Conservation (phyloP, 1,284 basidiomycete genomes). For the Retiboletus flavoniger region DNA sequence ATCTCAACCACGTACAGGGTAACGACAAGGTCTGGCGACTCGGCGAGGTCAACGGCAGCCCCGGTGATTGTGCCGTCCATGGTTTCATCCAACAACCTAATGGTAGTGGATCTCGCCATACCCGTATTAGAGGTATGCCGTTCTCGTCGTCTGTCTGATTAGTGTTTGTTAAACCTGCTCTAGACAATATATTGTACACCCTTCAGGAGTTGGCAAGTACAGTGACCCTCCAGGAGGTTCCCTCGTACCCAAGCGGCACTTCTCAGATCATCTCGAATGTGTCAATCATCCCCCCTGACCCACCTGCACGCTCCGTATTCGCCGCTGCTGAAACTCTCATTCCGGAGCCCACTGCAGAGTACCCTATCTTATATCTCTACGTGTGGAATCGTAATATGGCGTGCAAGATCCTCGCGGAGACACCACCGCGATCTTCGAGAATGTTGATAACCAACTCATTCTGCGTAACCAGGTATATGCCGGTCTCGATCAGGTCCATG, state of each 20-base stretch:
- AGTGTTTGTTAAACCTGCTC: background rate
- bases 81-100: conserved; percentile 61
- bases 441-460: conserved; percentile 41
- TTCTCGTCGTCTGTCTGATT: background rate
- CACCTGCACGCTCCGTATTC: conserved; percentile 47
- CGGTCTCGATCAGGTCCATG: conserved; percentile 59
- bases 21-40: conserved; percentile 66
- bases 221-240: conserved; percentile 59
- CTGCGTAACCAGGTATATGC: conserved; percentile 58
- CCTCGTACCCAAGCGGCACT: conserved; percentile 46
- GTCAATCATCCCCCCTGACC: conserved; percentile 54
- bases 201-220: conserved; percentile 65
- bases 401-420: conserved; percentile 53
- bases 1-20: conserved; percentile 41
- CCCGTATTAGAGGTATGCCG: conserved; percentile 14
- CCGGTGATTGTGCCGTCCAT: conserved; percentile 52
- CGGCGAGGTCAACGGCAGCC: conserved; percentile 34
- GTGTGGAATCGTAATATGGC: conserved; percentile 64
- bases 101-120: conserved; percentile 55
- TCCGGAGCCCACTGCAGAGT: conserved; percentile 41
- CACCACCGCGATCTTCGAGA: conserved; percentile 60
- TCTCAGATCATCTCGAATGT: conserved; percentile 49
- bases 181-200: conserved; percentile 57
- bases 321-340: conserved; percentile 62
- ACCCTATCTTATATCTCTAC: conserved; percentile 55